These are phyloP conservation scores for Neocatenulostroma microsporum DNA, from an alignment of 2,329 filamentous ascomycete genomes.

Conservation along the genomic window DNA sequence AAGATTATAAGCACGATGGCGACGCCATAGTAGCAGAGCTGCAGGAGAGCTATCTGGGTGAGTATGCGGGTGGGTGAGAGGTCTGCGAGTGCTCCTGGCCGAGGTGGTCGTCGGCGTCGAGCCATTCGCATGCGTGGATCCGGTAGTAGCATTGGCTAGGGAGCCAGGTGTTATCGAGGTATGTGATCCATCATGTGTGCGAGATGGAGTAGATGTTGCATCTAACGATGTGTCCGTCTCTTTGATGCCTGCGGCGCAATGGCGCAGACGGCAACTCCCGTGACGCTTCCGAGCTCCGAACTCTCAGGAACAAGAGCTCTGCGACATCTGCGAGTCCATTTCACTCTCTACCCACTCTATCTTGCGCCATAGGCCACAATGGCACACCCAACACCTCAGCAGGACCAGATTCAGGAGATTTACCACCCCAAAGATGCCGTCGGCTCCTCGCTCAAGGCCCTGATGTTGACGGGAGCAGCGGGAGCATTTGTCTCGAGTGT, in stretches of 20 bases:
- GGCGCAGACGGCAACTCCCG: no score
- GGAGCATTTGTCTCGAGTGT: slow-evolving; percentile 69
- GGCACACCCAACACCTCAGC: slow-evolving; percentile 32
- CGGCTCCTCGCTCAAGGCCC: slow-evolving; percentile 56
- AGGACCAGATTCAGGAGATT: slow-evolving; percentile 35
- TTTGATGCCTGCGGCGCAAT: no score
- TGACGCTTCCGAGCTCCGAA: no score
- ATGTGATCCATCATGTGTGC: no score
- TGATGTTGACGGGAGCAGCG: slow-evolving; percentile 55
- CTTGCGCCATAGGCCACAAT: slow-evolving; percentile 33
- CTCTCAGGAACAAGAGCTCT: no score
- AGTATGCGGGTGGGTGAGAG: slow-evolving; percentile 60
- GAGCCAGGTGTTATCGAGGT: no score
- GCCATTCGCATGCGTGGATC: no score
- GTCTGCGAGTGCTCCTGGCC: slow-evolving; percentile 58
- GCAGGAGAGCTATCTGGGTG: slow-evolving; percentile 57
- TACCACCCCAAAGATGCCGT: slow-evolving; percentile 73
- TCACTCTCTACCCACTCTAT: not conserved
- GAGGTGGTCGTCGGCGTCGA: slow-evolving; percentile 54
- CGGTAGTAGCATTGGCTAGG: no score
- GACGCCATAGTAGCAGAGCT: slow-evolving; percentile 56
- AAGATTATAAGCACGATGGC: slow-evolving; percentile 58
- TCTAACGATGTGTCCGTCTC: no score
- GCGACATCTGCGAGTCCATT: not conserved
- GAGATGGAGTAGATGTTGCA: no score